phyloP scores from a whole-genome alignment of 2,329 filamentous ascomycete genomes.

The Paraphaeosphaeria sporulosa region DNA sequence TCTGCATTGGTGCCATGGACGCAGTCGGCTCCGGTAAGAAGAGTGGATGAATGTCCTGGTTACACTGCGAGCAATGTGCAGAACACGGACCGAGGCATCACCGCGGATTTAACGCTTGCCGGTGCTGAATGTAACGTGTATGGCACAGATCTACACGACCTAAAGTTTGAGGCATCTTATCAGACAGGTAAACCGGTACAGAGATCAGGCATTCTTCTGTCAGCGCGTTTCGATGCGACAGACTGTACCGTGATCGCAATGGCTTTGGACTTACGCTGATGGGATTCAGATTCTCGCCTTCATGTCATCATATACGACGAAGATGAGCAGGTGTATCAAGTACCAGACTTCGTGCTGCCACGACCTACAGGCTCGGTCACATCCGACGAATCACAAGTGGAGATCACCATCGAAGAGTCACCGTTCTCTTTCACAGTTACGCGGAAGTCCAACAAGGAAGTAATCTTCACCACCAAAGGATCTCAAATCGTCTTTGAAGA shows the following conservation, averaged over 20 bases:
- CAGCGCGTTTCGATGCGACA: neutral
- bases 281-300: constrained; percentile 65
- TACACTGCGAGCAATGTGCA: constrained; percentile 70
- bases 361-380: constrained; percentile 57
- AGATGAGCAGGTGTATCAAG: constrained; percentile 73
- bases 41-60: constrained; percentile 64
- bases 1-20: constrained; percentile 30
- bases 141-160: constrained; percentile 62
- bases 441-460: constrained; percentile 63
- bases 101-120: constrained; percentile 73
- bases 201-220: neutral
- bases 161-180: constrained; percentile 67
- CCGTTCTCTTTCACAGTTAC: constrained; percentile 74
- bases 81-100: constrained; percentile 62
- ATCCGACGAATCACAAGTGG: constrained; percentile 54
- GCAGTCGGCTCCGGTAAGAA: constrained; percentile 29
- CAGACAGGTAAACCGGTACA: constrained; percentile 58
- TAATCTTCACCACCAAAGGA: constrained; percentile 74
- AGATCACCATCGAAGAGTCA: constrained; percentile 60
- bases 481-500: constrained; percentile 75
- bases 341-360: constrained; percentile 74
- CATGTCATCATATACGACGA: constrained; percentile 77
- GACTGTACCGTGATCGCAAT: neutral
- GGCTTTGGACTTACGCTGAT: neutral
- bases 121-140: constrained; percentile 69